These are phyloP conservation scores for Colletotrichum abscissum DNA, from an alignment of 2,329 filamentous ascomycete species.

Conservation along the genomic window DNA sequence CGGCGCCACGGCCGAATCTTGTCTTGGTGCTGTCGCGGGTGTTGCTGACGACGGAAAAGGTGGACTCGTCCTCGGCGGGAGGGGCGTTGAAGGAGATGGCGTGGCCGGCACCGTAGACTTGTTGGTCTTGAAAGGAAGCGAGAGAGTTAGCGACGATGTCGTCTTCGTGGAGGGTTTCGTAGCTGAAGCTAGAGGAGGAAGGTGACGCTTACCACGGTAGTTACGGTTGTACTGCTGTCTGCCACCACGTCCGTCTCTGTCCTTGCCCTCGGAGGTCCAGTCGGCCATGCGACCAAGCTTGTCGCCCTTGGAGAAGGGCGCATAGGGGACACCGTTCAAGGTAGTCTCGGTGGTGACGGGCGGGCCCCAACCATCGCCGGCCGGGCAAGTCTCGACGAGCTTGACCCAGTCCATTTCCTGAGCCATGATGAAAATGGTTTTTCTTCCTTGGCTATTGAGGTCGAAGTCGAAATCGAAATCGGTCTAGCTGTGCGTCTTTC, in stretches of 20 bases:
- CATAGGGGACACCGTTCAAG: constrained; percentile 94
- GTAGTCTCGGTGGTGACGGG: constrained; percentile 85
- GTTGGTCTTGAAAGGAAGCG: constrained; percentile 75
- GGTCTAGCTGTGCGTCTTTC: constrained; percentile 11
- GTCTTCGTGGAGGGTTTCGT: not conserved
- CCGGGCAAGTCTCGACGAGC: constrained; percentile 77
- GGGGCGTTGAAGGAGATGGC: constrained; percentile 91
- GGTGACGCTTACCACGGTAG: constrained; percentile 78
- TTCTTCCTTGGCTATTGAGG: constrained; percentile 5
- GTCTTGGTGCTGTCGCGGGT: constrained; percentile 86
- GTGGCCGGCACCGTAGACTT: constrained; percentile 93
- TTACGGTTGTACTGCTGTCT: constrained; percentile 92
- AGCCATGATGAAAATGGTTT: constrained; percentile 51
- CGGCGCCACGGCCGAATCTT: constrained; percentile 88
- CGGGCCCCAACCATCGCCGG: constrained; percentile 89
- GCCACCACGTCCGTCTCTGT: constrained; percentile 78
- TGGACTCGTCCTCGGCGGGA: constrained; percentile 92
- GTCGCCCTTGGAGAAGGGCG: constrained; percentile 98
- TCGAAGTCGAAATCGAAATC: not conserved
- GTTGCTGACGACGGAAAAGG: constrained; percentile 98
- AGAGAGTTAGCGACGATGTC: constrained; percentile 22
- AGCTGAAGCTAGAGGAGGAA: not conserved
- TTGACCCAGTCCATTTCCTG: constrained; percentile 69
- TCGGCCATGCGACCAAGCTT: constrained; percentile 99
- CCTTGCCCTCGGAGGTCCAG: constrained; percentile 94